Percentiles rank a stretch among this genome's conserved stretches.
Evolutionary conservation across 2,329 filamentous ascomycete species (phyloP).

Genomic region (Ceratocystis variospora): DNA sequence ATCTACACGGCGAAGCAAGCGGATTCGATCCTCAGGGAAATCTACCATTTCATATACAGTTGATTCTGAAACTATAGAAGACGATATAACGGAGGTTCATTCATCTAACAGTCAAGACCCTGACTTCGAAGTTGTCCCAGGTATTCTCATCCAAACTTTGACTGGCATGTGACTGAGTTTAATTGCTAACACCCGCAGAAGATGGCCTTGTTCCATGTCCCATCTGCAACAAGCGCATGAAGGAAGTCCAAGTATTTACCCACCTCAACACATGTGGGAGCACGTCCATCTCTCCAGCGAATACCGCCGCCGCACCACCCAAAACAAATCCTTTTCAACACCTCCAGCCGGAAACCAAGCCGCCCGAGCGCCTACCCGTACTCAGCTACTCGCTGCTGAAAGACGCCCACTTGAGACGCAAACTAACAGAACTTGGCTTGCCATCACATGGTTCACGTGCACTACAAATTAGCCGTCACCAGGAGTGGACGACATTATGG

Average conservation of each 20-base stretch:
- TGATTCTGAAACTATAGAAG: neutral
- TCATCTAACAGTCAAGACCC: conserved; percentile 18
- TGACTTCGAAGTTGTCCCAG: conserved; percentile 26
- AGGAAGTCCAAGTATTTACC: conserved; percentile 58
- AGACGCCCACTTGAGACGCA: conserved; percentile 63
- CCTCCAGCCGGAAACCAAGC: conserved; percentile 25
- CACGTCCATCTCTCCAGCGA: conserved; percentile 25
- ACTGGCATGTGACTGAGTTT: neutral
- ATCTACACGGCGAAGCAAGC: conserved; percentile 31
- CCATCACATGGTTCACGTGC: conserved; percentile 53
- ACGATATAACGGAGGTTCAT: neutral
- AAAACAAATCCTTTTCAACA: conserved; percentile 21
- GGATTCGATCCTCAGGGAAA: conserved; percentile 35
- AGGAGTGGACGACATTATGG: conserved; percentile 89
- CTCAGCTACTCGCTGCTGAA: conserved; percentile 81
- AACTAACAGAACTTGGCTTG: conserved; percentile 67
- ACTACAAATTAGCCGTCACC: conserved; percentile 66
- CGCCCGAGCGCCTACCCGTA: conserved; percentile 53
- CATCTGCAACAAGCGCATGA: conserved; percentile 68
- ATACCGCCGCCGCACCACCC: conserved; percentile 1
- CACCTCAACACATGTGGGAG: conserved; percentile 57
- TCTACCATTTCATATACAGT: neutral
- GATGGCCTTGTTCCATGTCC: conserved; percentile 75
- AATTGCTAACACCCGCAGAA: conserved; percentile 29
- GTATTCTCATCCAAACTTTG: conserved; percentile 20